A percentile compares a stretch with the other conserved stretches of the same genome.
phyloP scores from a whole-genome alignment of 1,139 yeast genomes.

The Pichia sp. region DNA sequence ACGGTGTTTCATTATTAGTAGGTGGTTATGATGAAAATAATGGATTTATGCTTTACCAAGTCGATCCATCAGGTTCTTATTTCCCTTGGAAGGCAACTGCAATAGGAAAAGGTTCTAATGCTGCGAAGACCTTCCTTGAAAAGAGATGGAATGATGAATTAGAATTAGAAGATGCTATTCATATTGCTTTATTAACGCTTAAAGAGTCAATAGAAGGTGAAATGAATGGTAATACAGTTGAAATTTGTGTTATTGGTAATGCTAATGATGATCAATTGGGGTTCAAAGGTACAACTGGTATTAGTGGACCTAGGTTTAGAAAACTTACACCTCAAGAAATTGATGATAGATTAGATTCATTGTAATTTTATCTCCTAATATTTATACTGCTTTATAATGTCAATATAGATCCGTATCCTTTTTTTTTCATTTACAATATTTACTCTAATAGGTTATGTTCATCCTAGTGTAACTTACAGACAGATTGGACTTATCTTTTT shows the following conservation, averaged over 20 bases:
- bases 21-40: slow-evolving; percentile 87
- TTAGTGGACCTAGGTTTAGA: slow-evolving; percentile 81
- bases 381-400: not conserved
- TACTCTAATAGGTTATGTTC: not conserved
- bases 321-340: slow-evolving; percentile 84
- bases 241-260: slow-evolving; percentile 80
- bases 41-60: slow-evolving; percentile 85
- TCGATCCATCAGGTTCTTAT: slow-evolving; percentile 96
- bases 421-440: not conserved
- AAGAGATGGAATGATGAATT: slow-evolving; percentile 97
- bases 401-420: not conserved
- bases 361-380: slow-evolving; percentile 34
- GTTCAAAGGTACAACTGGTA: slow-evolving; percentile 70
- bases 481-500: too few relatives aligned
- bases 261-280: slow-evolving; percentile 81
- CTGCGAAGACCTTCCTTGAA: slow-evolving; percentile 94
- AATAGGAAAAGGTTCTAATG: slow-evolving; percentile 88
- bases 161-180: slow-evolving; percentile 97
- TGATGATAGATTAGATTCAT: slow-evolving; percentile 88
- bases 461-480: not conserved
- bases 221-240: slow-evolving; percentile 93
- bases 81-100: slow-evolving; percentile 99
- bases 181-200: slow-evolving; percentile 86
- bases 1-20: slow-evolving; percentile 87
- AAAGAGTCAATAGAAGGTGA: slow-evolving; percentile 98